Evolutionary conservation across 2,329 filamentous ascomycete species (phyloP).

Genomic region (Fusarium pseudograminearum): DNA sequence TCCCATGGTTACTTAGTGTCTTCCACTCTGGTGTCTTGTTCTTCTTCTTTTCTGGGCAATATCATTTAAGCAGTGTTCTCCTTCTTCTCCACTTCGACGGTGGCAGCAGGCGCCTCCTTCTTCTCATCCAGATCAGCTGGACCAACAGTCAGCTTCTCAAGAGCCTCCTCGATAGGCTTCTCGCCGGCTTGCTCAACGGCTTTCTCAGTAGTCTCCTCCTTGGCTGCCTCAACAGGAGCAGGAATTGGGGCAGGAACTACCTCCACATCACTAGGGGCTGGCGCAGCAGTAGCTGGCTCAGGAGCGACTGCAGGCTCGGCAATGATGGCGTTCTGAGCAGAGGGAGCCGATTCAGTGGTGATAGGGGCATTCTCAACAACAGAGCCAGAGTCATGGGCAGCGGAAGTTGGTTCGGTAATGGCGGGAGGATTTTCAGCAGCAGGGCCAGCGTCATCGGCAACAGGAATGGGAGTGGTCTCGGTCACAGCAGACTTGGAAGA

Average conservation of each 20-base stretch:
- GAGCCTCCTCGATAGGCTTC: constrained; percentile 37
- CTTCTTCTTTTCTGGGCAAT: neutral
- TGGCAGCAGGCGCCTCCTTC: constrained; percentile 9
- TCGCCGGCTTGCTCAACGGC: constrained; percentile 30
- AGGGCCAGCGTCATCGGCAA: neutral
- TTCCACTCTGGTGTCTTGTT: constrained; percentile 7
- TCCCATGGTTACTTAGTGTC: constrained; percentile 26
- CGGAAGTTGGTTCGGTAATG: constrained; percentile 2
- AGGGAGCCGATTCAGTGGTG: neutral
- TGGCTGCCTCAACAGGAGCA: constrained; percentile 34
- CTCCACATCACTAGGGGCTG: constrained; percentile 1
- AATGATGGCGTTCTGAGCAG: constrained; percentile 8
- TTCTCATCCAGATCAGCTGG: constrained; percentile 18
- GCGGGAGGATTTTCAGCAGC: neutral
- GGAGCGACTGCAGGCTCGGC: constrained; percentile 15
- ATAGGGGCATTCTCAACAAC: neutral
- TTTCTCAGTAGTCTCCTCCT: constrained; percentile 35
- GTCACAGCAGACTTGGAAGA: constrained; percentile 7
- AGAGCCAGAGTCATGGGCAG: neutral
- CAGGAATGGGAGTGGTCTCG: constrained; percentile 1
- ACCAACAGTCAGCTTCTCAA: constrained; percentile 32
- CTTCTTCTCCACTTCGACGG: constrained; percentile 28
- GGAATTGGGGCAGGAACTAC: constrained; percentile 16
- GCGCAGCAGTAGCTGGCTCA: neutral
- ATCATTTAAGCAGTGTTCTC: constrained; percentile 9